These are phyloP conservation scores for Pichia eremophila DNA, from an alignment of 805 yeast genomes.

Conservation along the genomic window DNA sequence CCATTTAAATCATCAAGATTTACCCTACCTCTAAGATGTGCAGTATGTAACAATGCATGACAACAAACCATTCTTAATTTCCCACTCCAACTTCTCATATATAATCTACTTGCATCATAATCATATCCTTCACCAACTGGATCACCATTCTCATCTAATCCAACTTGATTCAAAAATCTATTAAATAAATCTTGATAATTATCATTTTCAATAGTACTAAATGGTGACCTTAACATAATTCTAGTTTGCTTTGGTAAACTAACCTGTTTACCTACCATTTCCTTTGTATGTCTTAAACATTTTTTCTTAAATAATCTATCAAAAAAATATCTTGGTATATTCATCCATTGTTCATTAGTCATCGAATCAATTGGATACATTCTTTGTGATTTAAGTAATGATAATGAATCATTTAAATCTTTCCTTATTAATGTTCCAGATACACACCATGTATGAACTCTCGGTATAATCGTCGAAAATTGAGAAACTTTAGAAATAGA, in stretches of 20 bases:
- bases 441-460: slow-evolving; percentile 93
- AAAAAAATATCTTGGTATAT: slow-evolving; percentile 31
- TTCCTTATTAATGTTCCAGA: slow-evolving; percentile 87
- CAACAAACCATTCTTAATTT: slow-evolving; percentile 73
- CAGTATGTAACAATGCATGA: slow-evolving; percentile 45
- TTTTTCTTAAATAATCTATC: slow-evolving; percentile 41
- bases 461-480: slow-evolving; percentile 69
- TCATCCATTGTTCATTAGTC: slow-evolving; percentile 21
- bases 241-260: slow-evolving; percentile 71
- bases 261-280: slow-evolving; percentile 71
- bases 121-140: slow-evolving; percentile 43
- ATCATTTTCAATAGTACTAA: slow-evolving; percentile 77
- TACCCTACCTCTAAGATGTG: slow-evolving; percentile 4
- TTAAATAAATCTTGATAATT: slow-evolving; percentile 60
- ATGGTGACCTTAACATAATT: slow-evolving; percentile 58
- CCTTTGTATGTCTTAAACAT: slow-evolving; percentile 74
- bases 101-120: slow-evolving; percentile 32
- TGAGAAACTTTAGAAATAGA: slow-evolving; percentile 68
- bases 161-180: slow-evolving; percentile 50
- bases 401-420: slow-evolving; percentile 56
- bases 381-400: slow-evolving; percentile 59
- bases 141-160: slow-evolving; percentile 41
- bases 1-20: slow-evolving; percentile 1
- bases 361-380: slow-evolving; percentile 49
- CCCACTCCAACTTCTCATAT: slow-evolving; percentile 62